Evolutionary conservation across 2,329 filamentous ascomycete genomes (phyloP), one percentile per base, ranked within the genome.

Genomic region (Hypoxylon sp.): DNA sequence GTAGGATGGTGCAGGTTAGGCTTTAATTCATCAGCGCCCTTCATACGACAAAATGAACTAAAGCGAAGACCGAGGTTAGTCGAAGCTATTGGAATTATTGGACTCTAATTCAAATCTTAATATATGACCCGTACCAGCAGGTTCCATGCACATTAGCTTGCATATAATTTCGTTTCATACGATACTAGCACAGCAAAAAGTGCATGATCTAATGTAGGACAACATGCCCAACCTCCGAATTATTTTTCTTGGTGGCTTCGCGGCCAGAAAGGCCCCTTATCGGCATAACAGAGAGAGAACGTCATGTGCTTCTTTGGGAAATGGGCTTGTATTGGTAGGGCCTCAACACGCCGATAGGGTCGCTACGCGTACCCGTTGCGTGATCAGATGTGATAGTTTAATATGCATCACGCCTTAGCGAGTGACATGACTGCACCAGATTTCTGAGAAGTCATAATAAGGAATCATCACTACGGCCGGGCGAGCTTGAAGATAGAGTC

Each of bases 381-480:
- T 31, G 24, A 17, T 15, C 19, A 46, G 21, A 55, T 29, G 29
- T 44, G 27, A 55, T 35, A 47, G 13, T n/a, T 47, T 15, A 2
- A 21, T 31, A 37, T 56, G 29, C 42, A 51, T 31, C 21, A 11
- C 39, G n/a, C 19, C 19, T 58, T 57, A 24, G 35, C 32, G n/a
- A n/a, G 21, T 46, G 53, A 58, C 44, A 55, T 31, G 50, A 54
- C 42, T 60, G 13, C 52, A n/a, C 7, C 46, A 37, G 8, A 35
- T 51, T 57, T 52, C 8, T 48, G 52, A 44, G 57, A 21, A 21
- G 47, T 66, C 31, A 54, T 29, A 66, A 57, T 48, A n/a, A 11
- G 8, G 47, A 47, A 11, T n/a, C 42, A 6, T 17, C 29, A 19
- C 29, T 39, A 29, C 6, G 37, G 46, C n/a, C 51, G 46, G 51